Evolutionary conservation across 139 green algal species (phyloP), one percentile per base, ranked within the genome.

Genomic region (Nannochloris sp.): DNA sequence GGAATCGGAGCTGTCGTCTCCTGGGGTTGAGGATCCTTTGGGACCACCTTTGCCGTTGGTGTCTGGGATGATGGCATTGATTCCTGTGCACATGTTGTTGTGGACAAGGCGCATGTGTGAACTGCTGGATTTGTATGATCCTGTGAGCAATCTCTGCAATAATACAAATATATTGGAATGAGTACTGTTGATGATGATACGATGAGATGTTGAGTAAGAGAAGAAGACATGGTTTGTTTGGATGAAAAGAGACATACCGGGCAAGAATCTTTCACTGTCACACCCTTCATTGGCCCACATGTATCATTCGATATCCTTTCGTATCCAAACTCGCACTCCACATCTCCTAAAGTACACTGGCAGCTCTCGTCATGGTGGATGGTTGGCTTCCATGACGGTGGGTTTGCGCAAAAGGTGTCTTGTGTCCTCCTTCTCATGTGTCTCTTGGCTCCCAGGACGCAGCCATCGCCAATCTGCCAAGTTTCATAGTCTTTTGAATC

Each of bases 301-400:
- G 46, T 53, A 23, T 23, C n/a, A 53, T 53, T 53, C 9, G 46
- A 53, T 28, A 23, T 6, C 6, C 46, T 26, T 53, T 53, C 59
- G 49, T 72, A 94, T n/a, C 84, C 85, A 63, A 83, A 93, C 53
- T 95, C 88, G 61, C 82, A 91, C 65, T 86, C 77, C 1, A 75
- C 55, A 62, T 93, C 86, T 5, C 20, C 64, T 8, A 23, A 29
- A n/a, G 51, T 69, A 76, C 85, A 87, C 6, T 59, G 12, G 23
- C 50, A 59, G 46, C n/a, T 20, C 16, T 53, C 46, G 16, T 8
- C 16, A 28, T 53, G 17, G 6, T 53, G 16, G 9, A 53, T 53
- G 16, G 16, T 23, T 28, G 20, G n/a, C 16, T 72, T 62, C 72
- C 82, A 92, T 45, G 69, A 63, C 17, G 49, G 28, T 4, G 79